Percentiles rank a stretch among this genome's conserved stretches.
Evolutionary conservation across 148 eudicot species (phyloP).

Genomic region (Silene uniflora): DNA sequence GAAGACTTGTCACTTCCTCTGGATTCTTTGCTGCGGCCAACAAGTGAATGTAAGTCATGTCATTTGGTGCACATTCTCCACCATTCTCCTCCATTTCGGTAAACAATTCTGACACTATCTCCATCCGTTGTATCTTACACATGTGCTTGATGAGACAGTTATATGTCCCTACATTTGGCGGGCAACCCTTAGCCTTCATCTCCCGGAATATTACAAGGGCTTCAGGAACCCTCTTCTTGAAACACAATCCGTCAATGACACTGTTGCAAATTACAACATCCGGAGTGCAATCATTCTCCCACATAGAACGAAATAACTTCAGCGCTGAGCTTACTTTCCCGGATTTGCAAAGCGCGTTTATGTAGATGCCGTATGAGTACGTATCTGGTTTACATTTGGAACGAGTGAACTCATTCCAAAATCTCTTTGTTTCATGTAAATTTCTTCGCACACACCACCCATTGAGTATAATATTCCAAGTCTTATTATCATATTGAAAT

Average conservation of each 20-base stretch:
- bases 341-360: constrained; percentile 57
- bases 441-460: constrained; percentile 81
- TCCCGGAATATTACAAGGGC: constrained; percentile 50
- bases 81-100: constrained; percentile 67
- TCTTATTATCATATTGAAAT: constrained; percentile 53
- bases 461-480: constrained; percentile 72
- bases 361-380: constrained; percentile 64
- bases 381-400: constrained; percentile 53
- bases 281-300: constrained; percentile 57
- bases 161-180: constrained; percentile 58
- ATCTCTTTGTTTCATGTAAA: constrained; percentile 67
- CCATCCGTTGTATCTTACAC: constrained; percentile 63
- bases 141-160: constrained; percentile 68
- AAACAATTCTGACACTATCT: constrained; percentile 51
- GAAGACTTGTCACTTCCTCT: constrained; percentile 49
- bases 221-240: constrained; percentile 71
- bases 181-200: constrained; percentile 54
- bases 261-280: constrained; percentile 64
- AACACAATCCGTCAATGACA: constrained; percentile 75
- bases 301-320: constrained; percentile 57
- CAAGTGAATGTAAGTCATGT: constrained; percentile 49
- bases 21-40: constrained; percentile 41
- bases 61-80: constrained; percentile 52
- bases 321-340: constrained; percentile 63
- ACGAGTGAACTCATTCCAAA: constrained; percentile 66